Base-by-base conservation (phyloP, 805 yeast genomes). In the Candida michaelii region DNA sequence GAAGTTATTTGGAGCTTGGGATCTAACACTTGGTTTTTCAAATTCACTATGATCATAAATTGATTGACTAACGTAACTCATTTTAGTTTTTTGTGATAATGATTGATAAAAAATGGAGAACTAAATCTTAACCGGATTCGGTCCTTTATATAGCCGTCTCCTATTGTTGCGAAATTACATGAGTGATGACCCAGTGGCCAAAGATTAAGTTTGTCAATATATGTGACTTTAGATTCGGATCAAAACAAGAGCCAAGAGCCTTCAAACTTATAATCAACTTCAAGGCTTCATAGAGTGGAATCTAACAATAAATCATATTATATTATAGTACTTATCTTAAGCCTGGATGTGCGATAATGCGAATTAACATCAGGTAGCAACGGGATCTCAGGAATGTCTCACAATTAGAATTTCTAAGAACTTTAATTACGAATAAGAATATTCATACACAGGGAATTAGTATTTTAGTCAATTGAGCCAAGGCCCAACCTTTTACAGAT, bases 11-110 rank as follows among this genome's bases (percentile, higher is more conserved):
- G 52, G 52, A 21, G 45, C 42, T 14, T 35, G 21, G 2, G 36
- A 24, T 42, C 50, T 49, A 11, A 39, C 41, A 27, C 44, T 41
- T 10, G 52, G 52, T 19, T 46, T 49, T 25, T 41, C 52, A 45
- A 49, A 49, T 35, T 48, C 48, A 24, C 48, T 43, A 7, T 44
- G 36, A 27, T 44, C 27, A 30, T 46, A 48, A n/a, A 48, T 48
- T 5, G 47, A 43, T 37, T 48, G 52, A 15, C 52, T 48, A 12
- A 42, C 30, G 36, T 45, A 38, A 19, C 29, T 37, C 40, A 37
- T 37, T 15, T 4, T 36, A n/a, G 36, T 36, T 37, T 15, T 4
- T 36, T 5, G 36, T 36, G 35, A 41, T 39, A 42, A 38, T 35
- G 10, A 35, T 43, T 5, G n/a, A 16, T 36, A 18, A 10, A 36